Evolutionary conservation across 2,329 filamentous ascomycete species (phyloP), one percentile per base, ranked within the genome.

Genomic region (Colletotrichum sp.): DNA sequence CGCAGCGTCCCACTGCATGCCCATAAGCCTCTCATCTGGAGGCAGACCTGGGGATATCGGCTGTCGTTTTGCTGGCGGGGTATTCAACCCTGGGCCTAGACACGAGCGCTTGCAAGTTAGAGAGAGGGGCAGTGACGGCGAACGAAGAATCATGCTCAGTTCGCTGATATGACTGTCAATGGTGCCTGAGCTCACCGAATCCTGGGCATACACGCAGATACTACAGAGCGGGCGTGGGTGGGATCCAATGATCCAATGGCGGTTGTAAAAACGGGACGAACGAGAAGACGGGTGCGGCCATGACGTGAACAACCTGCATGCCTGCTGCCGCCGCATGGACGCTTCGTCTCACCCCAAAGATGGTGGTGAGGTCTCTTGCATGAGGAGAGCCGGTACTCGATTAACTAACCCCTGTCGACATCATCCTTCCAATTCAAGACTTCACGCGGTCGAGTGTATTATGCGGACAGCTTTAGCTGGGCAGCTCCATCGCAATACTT

Each of bases 181-280:
- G 63, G 63, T 75, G 72, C 69, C 69, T 75, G 72, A 75, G 52
- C 65, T 61, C 68, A 66, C 21, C 55, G 63, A 68, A 63, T 39
- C 71, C 73, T 73, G 73, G 73, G 73, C 73, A 75, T 34, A 55
- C 55, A 75, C 64, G 64, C 70, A 69, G 70, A 73, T 59, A 16
- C 26, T 68, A 28, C 55, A 32, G 52, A 48, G 43, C 59, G n/a
- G 24, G 24, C 39, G 52, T 34, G 36, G 59, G 57, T 9, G 32
- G 61, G 32, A 43, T 26, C 43, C 55, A 68, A 73, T 55, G 32
- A 74, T 24, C 70, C 70, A 69, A 74, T 65, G 48, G 34, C 36
- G 65, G 48, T 68, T 61, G 70, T 55, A 64, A 60, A 59, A 36
- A 73, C 55, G 28, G 43, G 43, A 68, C 43, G 64, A 73, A 75